These are phyloP conservation scores for Amauroascus niger DNA, from an alignment of 2,329 filamentous ascomycete species.

Conservation along the genomic window DNA sequence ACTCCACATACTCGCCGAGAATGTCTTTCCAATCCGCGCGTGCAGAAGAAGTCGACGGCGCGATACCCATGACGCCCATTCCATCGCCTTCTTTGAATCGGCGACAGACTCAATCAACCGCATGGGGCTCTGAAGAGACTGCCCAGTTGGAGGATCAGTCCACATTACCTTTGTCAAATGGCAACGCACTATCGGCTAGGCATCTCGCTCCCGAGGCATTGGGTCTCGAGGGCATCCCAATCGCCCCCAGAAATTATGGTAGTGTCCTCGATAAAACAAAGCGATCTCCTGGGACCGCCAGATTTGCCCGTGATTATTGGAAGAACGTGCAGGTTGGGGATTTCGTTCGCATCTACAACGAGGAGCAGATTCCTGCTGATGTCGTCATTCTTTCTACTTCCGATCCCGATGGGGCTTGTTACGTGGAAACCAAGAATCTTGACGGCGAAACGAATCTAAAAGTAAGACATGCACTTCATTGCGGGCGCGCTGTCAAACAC, in stretches of 20 bases:
- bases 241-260: constrained; percentile 45
- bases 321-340: constrained; percentile 93
- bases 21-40: constrained; percentile 45
- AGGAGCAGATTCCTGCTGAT: constrained; percentile 90
- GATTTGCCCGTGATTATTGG: constrained; percentile 90
- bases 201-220: constrained; percentile 6
- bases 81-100: constrained; percentile 51
- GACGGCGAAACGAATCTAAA: constrained; percentile 98
- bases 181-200: background rate
- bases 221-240: constrained; percentile 2
- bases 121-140: background rate
- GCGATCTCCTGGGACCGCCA: constrained; percentile 57
- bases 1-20: constrained; percentile 47
- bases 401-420: constrained; percentile 87
- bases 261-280: constrained; percentile 64
- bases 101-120: constrained; percentile 1
- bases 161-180: background rate
- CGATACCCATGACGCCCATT: constrained; percentile 94
- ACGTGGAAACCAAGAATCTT: constrained; percentile 95
- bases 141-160: background rate
- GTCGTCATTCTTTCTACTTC: constrained; percentile 87
- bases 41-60: constrained; percentile 43
- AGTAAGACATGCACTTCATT: constrained; percentile 81
- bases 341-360: constrained; percentile 91
- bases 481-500: constrained; percentile 71